Base-by-base conservation (phyloP, 768 basidiomycete genomes). In the Mrakia hoshinonis region DNA sequence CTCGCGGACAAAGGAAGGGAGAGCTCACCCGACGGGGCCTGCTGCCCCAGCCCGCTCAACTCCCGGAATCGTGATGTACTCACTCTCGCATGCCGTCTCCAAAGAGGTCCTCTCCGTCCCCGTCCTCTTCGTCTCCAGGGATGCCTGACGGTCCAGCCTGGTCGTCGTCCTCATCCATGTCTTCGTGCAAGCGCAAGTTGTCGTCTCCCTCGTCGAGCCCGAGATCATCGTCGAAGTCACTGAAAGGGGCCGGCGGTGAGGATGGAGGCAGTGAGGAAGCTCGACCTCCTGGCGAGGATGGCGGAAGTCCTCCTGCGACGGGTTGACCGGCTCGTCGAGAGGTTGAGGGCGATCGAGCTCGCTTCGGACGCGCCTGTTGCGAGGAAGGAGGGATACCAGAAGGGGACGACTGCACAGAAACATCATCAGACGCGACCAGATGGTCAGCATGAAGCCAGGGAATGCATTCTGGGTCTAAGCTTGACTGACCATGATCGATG, bases 201-300 rank as follows among this genome's bases (percentile, higher is more conserved):
- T 75, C 74, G 29, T 76, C 77, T 22, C 77, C 78, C n/a, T 79
- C 76, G 63, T 79, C 84, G 72, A 90, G 89, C 49, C 87, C 87
- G 47, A 89, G 68, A 69, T 85, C 87, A 29, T 92, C 80, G 36
- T 93, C 90, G 31, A 91, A 89, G 75, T 96, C 94, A 5, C 88
- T 88, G 77, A 96, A 92, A 6, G 87, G 87, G 2, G 86, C 83
- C 4, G 87, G 90, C 4, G 91, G 90, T 5, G 90, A 92, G 1
- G 90, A 90, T 13, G 91, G 91, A 0, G 91, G 91, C 10, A 94
- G 83, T 24, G 91, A 91, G 20, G 89, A 89, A 5, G 81, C 81
- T 6, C 81, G 81, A 52, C 79, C 79, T 3, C 79, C 79, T 1
- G 79, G 77, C 18, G 77, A 75, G 15, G 75, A 58, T 26, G 68